phyloP scores from a whole-genome alignment of 106 monocot species.

The Triglochin maritima region DNA sequence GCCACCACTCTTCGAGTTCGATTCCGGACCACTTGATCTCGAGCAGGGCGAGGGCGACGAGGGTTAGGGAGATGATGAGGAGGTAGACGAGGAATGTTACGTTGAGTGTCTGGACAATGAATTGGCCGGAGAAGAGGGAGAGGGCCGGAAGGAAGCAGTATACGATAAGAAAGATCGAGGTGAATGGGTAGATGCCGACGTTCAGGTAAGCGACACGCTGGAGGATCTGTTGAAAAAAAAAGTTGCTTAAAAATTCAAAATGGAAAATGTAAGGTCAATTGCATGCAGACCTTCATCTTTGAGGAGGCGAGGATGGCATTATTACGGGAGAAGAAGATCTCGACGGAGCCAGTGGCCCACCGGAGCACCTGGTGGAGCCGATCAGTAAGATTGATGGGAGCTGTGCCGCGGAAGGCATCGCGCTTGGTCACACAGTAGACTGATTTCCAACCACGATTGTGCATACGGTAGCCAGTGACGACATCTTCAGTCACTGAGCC shows the following conservation, averaged over 20 bases:
- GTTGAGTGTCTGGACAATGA: slow-evolving; percentile 16
- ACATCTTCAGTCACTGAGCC: slow-evolving; percentile 24
- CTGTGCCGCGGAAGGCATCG: slow-evolving; percentile 20
- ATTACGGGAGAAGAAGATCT: slow-evolving; percentile 24
- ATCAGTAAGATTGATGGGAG: slow-evolving; percentile 17
- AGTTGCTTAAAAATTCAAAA: too few species aligned
- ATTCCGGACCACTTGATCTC: slow-evolving; percentile 23
- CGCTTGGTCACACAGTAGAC: slow-evolving; percentile 19
- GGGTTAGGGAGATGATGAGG: slow-evolving; percentile 11
- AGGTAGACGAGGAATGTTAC: slow-evolving; percentile 18
- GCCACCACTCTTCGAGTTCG: slow-evolving; percentile 22
- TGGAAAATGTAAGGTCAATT: too few species aligned
- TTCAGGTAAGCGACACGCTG: slow-evolving; percentile 16
- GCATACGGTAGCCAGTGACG: slow-evolving; percentile 24
- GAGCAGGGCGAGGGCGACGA: slow-evolving; percentile 10
- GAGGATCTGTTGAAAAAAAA: neutral
- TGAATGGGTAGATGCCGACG: slow-evolving; percentile 24
- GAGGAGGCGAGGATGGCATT: slow-evolving; percentile 12
- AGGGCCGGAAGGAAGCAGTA: slow-evolving; percentile 23
- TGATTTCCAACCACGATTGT: slow-evolving; percentile 19
- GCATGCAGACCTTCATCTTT: slow-evolving; percentile 2
- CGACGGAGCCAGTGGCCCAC: slow-evolving; percentile 21
- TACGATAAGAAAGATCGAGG: slow-evolving; percentile 15
- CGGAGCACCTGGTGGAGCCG: slow-evolving; percentile 22
- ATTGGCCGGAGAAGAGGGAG: slow-evolving; percentile 21